Base-by-base conservation (phyloP, 805 yeast species). In the Ogataea nakhonphanomensis region DNA sequence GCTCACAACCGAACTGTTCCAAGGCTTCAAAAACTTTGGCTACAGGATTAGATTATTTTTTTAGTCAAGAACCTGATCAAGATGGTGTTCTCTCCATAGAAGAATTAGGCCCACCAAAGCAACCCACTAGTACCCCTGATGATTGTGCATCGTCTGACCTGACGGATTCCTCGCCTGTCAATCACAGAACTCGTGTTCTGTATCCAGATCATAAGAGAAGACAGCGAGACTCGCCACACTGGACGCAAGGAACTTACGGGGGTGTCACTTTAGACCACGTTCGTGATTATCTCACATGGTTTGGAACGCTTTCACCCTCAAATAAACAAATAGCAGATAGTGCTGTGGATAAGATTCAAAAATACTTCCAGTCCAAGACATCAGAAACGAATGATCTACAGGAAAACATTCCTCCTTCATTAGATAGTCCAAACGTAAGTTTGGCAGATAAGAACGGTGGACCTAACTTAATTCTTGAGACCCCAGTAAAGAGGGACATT, bases 211-310 rank as follows among this genome's bases (percentile, higher is more conserved):
- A 29, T 32, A 49, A 46, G 25, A 33, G 50, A 13, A 32, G 53
- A 39, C 53, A 49, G 37, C 40, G 44, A 8, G 50, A 46, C 30
- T 47, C 53, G 5, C 46, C 49, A 12, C 36, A 40, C 35, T 49
- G 50, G 49, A 46, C 50, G 10, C 53, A 39, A 22, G 41, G 30
- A 5, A 38, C 48, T 5, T 42, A 43, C 29, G 48, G 45, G 7
- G 54, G 54, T 9, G 39, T 43, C 17, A 33, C 49, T 23, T 33
- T 50, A 14, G 44, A 44, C 1, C 51, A 48, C 35, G 46, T 51
- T 6, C 37, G 33, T 11, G 45, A 35, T 9, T 51, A 50, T 28
- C 30, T 51, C n/a, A 28, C 35, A 1, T 51, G 54, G 54, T 51
- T 51, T 41, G 46, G 46, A 11, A 32, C 38, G 10, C 43, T 45